These are phyloP conservation scores for Elongisporangium anandrum DNA, from an alignment of 352 stramenopile genomes.

Conservation along the genomic window DNA sequence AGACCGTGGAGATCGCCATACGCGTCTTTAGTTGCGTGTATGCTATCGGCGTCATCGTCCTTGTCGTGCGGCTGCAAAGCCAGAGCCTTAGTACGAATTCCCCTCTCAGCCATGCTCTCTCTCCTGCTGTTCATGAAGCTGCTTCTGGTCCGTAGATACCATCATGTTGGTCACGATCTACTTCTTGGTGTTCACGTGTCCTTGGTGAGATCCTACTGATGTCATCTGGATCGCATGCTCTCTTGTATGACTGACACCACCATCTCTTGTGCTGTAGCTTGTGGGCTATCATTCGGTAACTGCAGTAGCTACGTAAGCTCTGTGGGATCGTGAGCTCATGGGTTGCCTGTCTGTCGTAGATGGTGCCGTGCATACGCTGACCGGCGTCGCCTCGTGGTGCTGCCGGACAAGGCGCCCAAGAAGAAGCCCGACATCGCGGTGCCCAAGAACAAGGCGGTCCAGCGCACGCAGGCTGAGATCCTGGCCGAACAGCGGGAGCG, in stretches of 20 bases:
- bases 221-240: no score
- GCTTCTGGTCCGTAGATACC: no score
- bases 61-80: slow-evolving; percentile 49
- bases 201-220: slow-evolving; percentile 47
- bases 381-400: slow-evolving; percentile 47
- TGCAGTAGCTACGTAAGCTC: neutral
- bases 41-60: slow-evolving; percentile 41
- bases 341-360: slow-evolving; percentile 9
- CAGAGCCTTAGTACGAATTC: slow-evolving; percentile 45
- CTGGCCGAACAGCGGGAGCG: slow-evolving; percentile 66
- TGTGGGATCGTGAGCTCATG: neutral
- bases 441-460: slow-evolving; percentile 44
- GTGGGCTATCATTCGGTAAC: slow-evolving; percentile 71
- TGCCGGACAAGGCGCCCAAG: slow-evolving; percentile 65
- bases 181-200: slow-evolving; percentile 81
- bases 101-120: no score
- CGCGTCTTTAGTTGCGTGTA: slow-evolving; percentile 51
- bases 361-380: slow-evolving; percentile 53
- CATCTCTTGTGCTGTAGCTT: slow-evolving; percentile 30
- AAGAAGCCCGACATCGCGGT: slow-evolving; percentile 75
- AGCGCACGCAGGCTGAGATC: slow-evolving; percentile 78
- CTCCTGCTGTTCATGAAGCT: slow-evolving; percentile 5
- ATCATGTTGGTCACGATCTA: slow-evolving; percentile 78
- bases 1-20: slow-evolving; percentile 71
- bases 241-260: neutral